Base-by-base conservation (phyloP, 352 stramenopile genomes). In the Albugo laibachii region DNA sequence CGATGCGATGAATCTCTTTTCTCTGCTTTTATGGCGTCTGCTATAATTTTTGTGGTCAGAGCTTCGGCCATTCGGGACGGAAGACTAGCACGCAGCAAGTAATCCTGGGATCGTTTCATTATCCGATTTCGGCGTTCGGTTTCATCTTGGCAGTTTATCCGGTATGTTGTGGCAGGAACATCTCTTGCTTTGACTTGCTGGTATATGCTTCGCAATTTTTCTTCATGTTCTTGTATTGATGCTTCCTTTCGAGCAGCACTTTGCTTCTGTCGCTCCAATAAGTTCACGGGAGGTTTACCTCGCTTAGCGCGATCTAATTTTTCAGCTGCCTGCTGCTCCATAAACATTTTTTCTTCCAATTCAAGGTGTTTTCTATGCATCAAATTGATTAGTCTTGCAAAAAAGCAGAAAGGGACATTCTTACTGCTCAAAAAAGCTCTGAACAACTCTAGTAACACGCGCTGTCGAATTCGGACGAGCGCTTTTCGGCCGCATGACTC, bases 81-180 rank as follows among this genome's bases (percentile, higher is more conserved):
- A 2, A 85, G 48, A 45, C 69, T 56, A 0, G 68, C 54, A 0
- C 59, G 45, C 15, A 66, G 56, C 36, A 82, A 53, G 13, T 74
- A 31, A 18, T 67, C 58, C 19, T 73, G 50, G 0, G 73, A 63
- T 12, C 73, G 68, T 39, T 66, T 52, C 0, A 50, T 60, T n/a
- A 82, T 63, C 15, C 73, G 57, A 53, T 79, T 59, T 24, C 73
- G 66, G 10, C 70, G 58, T 10, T 66, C 64, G n/a, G 16, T 18
- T 31, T 31, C 24, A 31, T 31, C 24, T 31, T 31, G 3, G 24
- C 24, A 31, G 0, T 47, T 40, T 0, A 58, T 49, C 14, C 69
- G 37, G n/a, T 82, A 80, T 3, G 69, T 83, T 4, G 65, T 61
- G 13, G 62, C 15, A 14, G 73, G 73, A 4, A 81, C 63, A 0